Evolutionary conservation across 768 basidiomycete species (phyloP).

Genomic region (Boletus pseudo-olivaceus): DNA sequence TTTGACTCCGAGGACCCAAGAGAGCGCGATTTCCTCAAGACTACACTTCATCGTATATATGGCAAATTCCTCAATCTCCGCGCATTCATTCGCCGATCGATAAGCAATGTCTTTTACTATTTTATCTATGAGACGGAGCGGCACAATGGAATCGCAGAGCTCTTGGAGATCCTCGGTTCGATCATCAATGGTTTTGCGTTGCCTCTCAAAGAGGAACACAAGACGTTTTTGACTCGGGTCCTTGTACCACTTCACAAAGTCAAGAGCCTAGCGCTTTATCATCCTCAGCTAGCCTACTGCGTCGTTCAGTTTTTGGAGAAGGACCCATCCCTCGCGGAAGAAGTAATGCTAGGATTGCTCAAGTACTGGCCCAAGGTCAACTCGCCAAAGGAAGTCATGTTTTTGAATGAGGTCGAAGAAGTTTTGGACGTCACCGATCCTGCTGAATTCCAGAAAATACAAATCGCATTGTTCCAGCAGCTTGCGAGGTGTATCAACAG

Average conservation of each 20-base stretch:
- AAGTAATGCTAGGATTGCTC: slow-evolving; percentile 94
- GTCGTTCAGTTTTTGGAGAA: slow-evolving; percentile 99
- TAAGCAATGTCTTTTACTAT: slow-evolving; percentile 99
- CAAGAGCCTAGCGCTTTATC: slow-evolving; percentile 95
- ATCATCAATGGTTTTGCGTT: slow-evolving; percentile 99
- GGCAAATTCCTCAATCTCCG: slow-evolving; percentile 99
- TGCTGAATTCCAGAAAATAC: slow-evolving; percentile 93
- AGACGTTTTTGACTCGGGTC: slow-evolving; percentile 91
- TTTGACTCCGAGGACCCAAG: slow-evolving; percentile 99
- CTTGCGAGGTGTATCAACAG: slow-evolving; percentile 96
- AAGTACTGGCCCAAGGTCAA: slow-evolving; percentile 99
- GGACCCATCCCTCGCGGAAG: slow-evolving; percentile 86
- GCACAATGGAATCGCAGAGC: slow-evolving; percentile 98
- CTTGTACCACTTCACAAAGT: slow-evolving; percentile 97
- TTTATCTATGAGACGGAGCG: slow-evolving; percentile 99
- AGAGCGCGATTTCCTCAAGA: slow-evolving; percentile 99
- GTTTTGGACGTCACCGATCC: slow-evolving; percentile 98
- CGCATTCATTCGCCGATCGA: slow-evolving; percentile 96
- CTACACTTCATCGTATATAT: slow-evolving; percentile 97
- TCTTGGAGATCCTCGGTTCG: slow-evolving; percentile 95
- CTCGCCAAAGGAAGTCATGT: slow-evolving; percentile 99
- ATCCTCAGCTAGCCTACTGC: slow-evolving; percentile 99
- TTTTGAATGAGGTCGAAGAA: slow-evolving; percentile 98
- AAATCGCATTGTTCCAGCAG: slow-evolving; percentile 88
- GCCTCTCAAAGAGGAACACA: slow-evolving; percentile 98